Percentiles rank a stretch among this genome's conserved stretches.
Conservation (phyloP, 2,329 filamentous ascomycete genomes). For the Ophiostoma montium region DNA sequence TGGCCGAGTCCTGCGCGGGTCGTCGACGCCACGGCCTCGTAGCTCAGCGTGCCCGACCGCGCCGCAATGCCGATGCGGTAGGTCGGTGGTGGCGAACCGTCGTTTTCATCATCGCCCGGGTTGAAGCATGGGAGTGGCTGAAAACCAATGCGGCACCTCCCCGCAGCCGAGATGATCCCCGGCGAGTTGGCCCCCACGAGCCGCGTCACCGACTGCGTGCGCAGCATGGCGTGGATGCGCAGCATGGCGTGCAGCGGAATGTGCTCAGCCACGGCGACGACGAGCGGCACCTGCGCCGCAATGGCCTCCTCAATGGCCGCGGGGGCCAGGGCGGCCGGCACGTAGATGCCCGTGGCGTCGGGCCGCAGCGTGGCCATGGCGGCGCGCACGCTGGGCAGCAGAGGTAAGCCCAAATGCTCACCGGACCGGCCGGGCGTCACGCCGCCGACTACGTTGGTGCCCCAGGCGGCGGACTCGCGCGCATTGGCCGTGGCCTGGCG, state of each 20-base stretch:
- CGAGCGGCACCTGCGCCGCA: slow-evolving; percentile 62
- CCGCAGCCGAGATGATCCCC: slow-evolving; percentile 63
- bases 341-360: slow-evolving; percentile 67
- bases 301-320: slow-evolving; percentile 67
- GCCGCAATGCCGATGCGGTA: slow-evolving; percentile 57
- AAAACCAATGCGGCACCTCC: slow-evolving; percentile 63
- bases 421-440: slow-evolving; percentile 45
- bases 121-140: slow-evolving; percentile 59
- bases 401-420: slow-evolving; percentile 53
- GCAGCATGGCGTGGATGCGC: slow-evolving; percentile 52
- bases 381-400: slow-evolving; percentile 52
- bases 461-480: slow-evolving; percentile 61
- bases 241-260: slow-evolving; percentile 68
- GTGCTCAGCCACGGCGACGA: slow-evolving; percentile 69
- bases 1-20: slow-evolving; percentile 63
- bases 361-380: slow-evolving; percentile 59
- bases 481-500: slow-evolving; percentile 58
- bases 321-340: slow-evolving; percentile 59
- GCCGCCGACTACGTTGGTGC: slow-evolving; percentile 67
- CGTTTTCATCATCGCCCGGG: slow-evolving; percentile 34
- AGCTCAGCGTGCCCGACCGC: slow-evolving; percentile 70
- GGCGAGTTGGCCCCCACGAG: slow-evolving; percentile 72
- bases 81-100: neutral
- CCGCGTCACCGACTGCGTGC: slow-evolving; percentile 56
- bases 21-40: slow-evolving; percentile 64